Conservation (phyloP, 2,329 filamentous ascomycete genomes). For the Drechslera avenae region DNA sequence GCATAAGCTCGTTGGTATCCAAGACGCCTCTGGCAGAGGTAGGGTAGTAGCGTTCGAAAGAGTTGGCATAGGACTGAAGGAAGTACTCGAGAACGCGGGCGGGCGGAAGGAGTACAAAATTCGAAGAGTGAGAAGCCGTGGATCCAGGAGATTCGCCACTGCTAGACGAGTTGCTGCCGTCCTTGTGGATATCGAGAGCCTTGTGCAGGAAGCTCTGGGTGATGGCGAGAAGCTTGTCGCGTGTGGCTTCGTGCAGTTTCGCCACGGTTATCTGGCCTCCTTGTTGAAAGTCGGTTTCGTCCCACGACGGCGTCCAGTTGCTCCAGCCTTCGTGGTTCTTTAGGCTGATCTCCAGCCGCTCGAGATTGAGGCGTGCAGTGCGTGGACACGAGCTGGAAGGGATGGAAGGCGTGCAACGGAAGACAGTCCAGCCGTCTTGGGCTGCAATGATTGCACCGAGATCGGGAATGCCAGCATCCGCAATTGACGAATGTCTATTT, state of each 20-base stretch:
- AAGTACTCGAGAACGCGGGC: slow-evolving; percentile 71
- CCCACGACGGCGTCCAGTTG: slow-evolving; percentile 57
- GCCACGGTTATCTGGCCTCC: slow-evolving; percentile 55
- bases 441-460: slow-evolving; percentile 56
- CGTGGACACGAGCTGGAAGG: slow-evolving; percentile 57
- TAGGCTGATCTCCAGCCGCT: slow-evolving; percentile 57
- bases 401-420: slow-evolving; percentile 57
- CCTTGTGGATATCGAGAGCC: slow-evolving; percentile 69
- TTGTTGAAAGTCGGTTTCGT: slow-evolving; percentile 55
- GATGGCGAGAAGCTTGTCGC: slow-evolving; percentile 73
- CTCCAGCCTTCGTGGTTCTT: slow-evolving; percentile 59
- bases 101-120: slow-evolving; percentile 69
- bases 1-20: slow-evolving; percentile 70
- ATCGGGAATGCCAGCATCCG: slow-evolving; percentile 47
- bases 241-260: slow-evolving; percentile 59
- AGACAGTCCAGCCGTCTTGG: slow-evolving; percentile 59
- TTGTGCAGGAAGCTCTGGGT: slow-evolving; percentile 73
- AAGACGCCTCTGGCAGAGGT: slow-evolving; percentile 64
- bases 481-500: slow-evolving; percentile 49
- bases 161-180: slow-evolving; percentile 51
- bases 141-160: slow-evolving; percentile 55
- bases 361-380: slow-evolving; percentile 58
- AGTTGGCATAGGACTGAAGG: slow-evolving; percentile 68
- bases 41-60: slow-evolving; percentile 69
- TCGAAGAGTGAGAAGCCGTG: slow-evolving; percentile 58